Evolutionary conservation across 2,329 filamentous ascomycete genomes (phyloP).

Genomic region (Didymella arachidicola): DNA sequence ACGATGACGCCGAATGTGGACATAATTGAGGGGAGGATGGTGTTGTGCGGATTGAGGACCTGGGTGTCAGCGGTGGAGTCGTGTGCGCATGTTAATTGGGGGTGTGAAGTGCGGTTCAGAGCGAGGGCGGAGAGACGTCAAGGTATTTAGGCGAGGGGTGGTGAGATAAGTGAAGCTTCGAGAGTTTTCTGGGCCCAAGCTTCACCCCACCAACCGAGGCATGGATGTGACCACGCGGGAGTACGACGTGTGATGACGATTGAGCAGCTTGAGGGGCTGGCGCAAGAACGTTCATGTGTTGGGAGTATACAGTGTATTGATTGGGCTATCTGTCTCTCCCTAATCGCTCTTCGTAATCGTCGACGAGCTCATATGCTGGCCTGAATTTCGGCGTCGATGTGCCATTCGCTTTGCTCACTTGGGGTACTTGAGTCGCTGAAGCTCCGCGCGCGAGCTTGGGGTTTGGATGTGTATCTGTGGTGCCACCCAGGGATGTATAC

Average conservation of each 20-base stretch:
- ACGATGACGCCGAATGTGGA: constrained; percentile 66
- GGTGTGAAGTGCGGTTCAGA: not conserved
- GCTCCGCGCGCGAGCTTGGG: constrained; percentile 62
- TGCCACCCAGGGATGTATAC: constrained; percentile 92
- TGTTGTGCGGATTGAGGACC: not conserved
- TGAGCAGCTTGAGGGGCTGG: no score
- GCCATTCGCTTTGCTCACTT: constrained; percentile 25
- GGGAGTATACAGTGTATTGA: not conserved
- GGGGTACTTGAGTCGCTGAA: constrained; percentile 28
- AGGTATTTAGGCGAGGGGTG: not conserved
- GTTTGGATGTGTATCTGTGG: constrained; percentile 87
- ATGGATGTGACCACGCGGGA: not conserved
- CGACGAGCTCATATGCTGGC: constrained; percentile 52
- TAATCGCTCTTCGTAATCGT: constrained; percentile 52
- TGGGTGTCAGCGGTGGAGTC: not conserved
- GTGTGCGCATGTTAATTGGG: not conserved
- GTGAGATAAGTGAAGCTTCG: constrained; percentile 17
- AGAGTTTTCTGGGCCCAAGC: constrained; percentile 21
- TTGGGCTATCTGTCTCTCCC: constrained; percentile 42
- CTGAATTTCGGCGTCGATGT: constrained; percentile 40
- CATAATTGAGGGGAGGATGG: constrained; percentile 51
- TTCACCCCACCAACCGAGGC: constrained; percentile 18
- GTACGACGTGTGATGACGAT: not conserved
- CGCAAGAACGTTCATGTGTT: not conserved
- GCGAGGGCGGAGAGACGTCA: constrained; percentile 1